A percentile compares a stretch with the other conserved stretches of the same genome.
These are phyloP conservation scores for Backusella westeae DNA, from an alignment of 192 early-diverging fungal genomes.

Conservation along the genomic window DNA sequence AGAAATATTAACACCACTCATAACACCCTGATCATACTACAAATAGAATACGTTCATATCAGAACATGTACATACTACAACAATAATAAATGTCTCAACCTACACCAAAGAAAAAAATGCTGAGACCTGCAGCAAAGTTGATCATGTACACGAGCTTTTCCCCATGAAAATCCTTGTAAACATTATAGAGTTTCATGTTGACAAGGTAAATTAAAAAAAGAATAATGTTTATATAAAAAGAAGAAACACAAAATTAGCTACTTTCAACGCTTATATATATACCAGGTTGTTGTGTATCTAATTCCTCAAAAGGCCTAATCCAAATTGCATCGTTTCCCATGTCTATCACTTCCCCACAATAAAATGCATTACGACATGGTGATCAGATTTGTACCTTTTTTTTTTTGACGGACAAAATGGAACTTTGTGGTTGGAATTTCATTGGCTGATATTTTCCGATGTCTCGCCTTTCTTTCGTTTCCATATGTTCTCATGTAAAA, in stretches of 20 bases:
- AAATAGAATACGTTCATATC: background rate
- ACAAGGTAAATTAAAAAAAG: background rate
- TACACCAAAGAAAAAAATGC: constrained; percentile 36
- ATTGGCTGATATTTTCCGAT: background rate
- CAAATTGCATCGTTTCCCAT: background rate
- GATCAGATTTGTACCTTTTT: background rate
- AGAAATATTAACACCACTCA: constrained; percentile 27
- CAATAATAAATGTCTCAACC: too few relatives aligned
- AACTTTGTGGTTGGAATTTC: background rate
- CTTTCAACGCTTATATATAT: background rate
- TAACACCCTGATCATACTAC: constrained; percentile 36
- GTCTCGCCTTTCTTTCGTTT: too few relatives aligned
- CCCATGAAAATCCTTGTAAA: background rate
- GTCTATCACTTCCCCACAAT: background rate
- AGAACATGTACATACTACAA: background rate
- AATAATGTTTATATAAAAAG: background rate
- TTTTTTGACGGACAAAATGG: background rate
- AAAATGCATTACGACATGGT: background rate
- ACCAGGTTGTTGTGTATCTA: background rate
- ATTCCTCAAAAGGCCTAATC: background rate
- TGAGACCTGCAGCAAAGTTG: constrained; percentile 27
- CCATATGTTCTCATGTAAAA: too few relatives aligned
- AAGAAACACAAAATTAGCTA: background rate
- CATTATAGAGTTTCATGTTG: background rate
- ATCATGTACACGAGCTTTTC: constrained; percentile 17